Conservation (phyloP, 352 stramenopile species). For the Globisporangium emineosum region DNA sequence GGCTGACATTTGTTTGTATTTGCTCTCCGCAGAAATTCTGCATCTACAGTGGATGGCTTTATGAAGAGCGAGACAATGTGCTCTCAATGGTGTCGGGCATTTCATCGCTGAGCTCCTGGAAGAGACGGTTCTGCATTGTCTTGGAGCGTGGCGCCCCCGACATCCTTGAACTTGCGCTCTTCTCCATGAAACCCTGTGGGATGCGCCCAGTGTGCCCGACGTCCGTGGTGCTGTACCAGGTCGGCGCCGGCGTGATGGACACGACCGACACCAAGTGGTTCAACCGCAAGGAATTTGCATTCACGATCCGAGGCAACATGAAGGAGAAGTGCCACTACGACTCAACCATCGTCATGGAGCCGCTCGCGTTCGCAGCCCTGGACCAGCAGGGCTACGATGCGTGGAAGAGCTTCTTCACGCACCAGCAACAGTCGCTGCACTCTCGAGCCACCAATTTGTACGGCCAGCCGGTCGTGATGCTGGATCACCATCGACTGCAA, state of each 20-base stretch:
- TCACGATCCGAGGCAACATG: constrained; percentile 39
- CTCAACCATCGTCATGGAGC: constrained; percentile 29
- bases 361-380: constrained; percentile 56
- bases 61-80: constrained; percentile 61
- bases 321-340: constrained; percentile 35
- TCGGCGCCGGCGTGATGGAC: constrained; percentile 40
- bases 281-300: constrained; percentile 62
- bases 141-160: constrained; percentile 55
- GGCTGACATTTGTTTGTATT: constrained; percentile 1
- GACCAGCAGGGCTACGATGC: constrained; percentile 40
- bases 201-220: constrained; percentile 50
- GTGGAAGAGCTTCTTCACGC: constrained; percentile 59
- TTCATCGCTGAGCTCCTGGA: constrained; percentile 65
- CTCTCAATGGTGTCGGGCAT: constrained; percentile 55
- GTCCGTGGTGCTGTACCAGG: constrained; percentile 60
- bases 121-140: constrained; percentile 56
- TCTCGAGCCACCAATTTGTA: constrained; percentile 6
- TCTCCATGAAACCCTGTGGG: constrained; percentile 42
- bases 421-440: constrained; percentile 39
- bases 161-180: constrained; percentile 71
- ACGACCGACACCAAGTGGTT: constrained; percentile 65
- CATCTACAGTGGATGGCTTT: constrained; percentile 61
- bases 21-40: constrained; percentile 37
- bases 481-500: background rate
- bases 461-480: constrained; percentile 3